Evolutionary conservation across 176 grass and related monocot species (phyloP), one percentile per base, ranked within the genome.

Genomic region (Musa schizocarpa): DNA sequence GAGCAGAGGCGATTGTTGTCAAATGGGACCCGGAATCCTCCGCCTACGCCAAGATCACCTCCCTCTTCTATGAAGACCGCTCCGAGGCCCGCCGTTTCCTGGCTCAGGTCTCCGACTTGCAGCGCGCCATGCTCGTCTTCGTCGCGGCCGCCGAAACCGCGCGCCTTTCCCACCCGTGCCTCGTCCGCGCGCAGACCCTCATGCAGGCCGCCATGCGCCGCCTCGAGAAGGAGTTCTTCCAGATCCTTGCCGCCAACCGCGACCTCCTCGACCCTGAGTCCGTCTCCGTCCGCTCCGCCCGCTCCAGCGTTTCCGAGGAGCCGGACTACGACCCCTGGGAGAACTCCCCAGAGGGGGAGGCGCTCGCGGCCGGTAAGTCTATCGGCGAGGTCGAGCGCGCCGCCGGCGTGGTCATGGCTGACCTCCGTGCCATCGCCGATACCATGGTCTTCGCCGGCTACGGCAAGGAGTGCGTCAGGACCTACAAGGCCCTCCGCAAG

Each of bases 401-500:
- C 72, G 53, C 72, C 54, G 25, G 0, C 6, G 63, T 17, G 13
- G 63, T 53, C 52, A 54, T 56, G 62, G 21, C 63, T 16, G 64
- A 56, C 76, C 63, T 78, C 65, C 51, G 20, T 0, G 65, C 76
- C 24, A 53, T 78, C 22, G 76, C 76, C 24, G 52, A 54, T 10
- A 19, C 82, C 43, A 96, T 96, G 92, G 69, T 96, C 56, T 68
- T 84, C 29, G 85, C 88, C 1, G 88, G 92, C 0, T 96, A 96
- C 14, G 88, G 88, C 74, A 84, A 81, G 74, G 88, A 96, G 88
- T 96, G 88, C 63, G 22, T 96, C 3, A 54, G 78, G 22, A 78
- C 73, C 27, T 96, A 87, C 82, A 85, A 84, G 58, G 64, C 50
- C 23, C 82, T 72, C 50, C 92, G 92, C 1, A 86, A 82, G 0